phyloP scores from a whole-genome alignment of 257 asterid species.

The Anisodus acutangulus region DNA sequence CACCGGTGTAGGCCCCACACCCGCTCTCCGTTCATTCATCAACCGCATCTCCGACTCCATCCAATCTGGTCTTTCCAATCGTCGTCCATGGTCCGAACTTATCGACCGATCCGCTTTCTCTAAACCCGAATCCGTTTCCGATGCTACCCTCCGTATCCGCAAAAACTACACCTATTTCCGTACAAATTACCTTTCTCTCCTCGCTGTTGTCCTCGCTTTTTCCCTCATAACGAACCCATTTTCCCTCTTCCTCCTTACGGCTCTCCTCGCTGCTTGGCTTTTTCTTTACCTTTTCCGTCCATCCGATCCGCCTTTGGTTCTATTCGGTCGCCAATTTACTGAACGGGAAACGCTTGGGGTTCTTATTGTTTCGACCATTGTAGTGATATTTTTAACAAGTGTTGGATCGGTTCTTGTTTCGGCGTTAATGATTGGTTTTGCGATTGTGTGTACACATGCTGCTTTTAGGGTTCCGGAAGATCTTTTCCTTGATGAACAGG shows the following conservation, averaged over 20 bases:
- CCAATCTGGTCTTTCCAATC: conserved; percentile 61
- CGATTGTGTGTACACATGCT: conserved; percentile 69
- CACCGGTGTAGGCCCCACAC: neutral
- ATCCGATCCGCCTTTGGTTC: conserved; percentile 70
- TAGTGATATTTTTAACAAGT: conserved; percentile 80
- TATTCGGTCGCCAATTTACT: conserved; percentile 79
- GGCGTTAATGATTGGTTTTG: conserved; percentile 79
- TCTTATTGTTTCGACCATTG: conserved; percentile 50
- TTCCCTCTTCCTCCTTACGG: conserved; percentile 71
- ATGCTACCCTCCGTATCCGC: conserved; percentile 75
- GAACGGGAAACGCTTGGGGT: conserved; percentile 71
- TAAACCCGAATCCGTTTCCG: conserved; percentile 77
- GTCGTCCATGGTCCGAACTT: conserved; percentile 88
- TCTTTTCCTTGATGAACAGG: conserved; percentile 86
- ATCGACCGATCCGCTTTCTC: conserved; percentile 72
- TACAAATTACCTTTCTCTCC: conserved; percentile 62
- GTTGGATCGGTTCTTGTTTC: conserved; percentile 87
- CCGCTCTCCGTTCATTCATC: conserved; percentile 58
- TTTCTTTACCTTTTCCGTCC: conserved; percentile 92
- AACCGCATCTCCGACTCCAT: conserved; percentile 54
- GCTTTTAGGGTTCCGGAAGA: conserved; percentile 91
- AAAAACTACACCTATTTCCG: conserved; percentile 71
- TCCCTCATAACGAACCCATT: conserved; percentile 69
- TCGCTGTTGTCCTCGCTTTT: conserved; percentile 61
- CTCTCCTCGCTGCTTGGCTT: conserved; percentile 75